A percentile compares a stretch with the other conserved stretches of the same genome.
phyloP scores from a whole-genome alignment of 1,139 yeast genomes.

The Debaryomyces coudertii region DNA sequence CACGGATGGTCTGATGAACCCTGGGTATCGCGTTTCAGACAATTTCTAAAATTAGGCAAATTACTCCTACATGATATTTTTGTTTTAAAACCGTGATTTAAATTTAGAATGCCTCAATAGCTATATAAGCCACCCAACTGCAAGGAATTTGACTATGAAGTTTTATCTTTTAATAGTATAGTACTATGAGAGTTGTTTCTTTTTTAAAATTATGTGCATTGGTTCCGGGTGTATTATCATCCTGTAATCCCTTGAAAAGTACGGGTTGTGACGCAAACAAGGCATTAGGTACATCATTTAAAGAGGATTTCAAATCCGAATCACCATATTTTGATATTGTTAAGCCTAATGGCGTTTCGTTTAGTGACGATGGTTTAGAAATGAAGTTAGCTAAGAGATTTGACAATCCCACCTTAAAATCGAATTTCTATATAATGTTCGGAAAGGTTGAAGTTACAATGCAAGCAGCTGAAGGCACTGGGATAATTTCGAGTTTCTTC shows the following conservation, averaged over 20 bases:
- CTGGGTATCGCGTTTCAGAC: slow-evolving; percentile 2
- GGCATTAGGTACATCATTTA: slow-evolving; percentile 59
- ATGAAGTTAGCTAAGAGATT: slow-evolving; percentile 61
- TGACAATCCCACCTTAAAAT: slow-evolving; percentile 75
- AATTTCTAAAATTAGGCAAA: slow-evolving; percentile 5
- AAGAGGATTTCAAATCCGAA: slow-evolving; percentile 48
- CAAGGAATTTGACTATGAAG: not conserved
- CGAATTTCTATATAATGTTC: slow-evolving; percentile 82
- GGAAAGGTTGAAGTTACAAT: slow-evolving; percentile 77
- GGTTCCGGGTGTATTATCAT: slow-evolving; percentile 10
- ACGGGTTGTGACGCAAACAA: slow-evolving; percentile 43
- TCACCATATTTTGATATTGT: slow-evolving; percentile 43
- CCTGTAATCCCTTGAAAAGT: slow-evolving; percentile 39
- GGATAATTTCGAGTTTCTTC: slow-evolving; percentile 78
- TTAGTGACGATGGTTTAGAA: slow-evolving; percentile 51
- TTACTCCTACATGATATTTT: slow-evolving; percentile 1
- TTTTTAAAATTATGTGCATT: slow-evolving; percentile 6
- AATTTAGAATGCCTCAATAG: not conserved
- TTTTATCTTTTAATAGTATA: not conserved
- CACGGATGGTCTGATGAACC: not conserved
- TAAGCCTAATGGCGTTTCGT: slow-evolving; percentile 29
- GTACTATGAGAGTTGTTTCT: slow-evolving; percentile 5
- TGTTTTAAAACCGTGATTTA: not conserved
- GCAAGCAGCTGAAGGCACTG: slow-evolving; percentile 74
- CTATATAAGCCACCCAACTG: slow-evolving; percentile 5